phyloP scores from a whole-genome alignment of 2,329 filamentous ascomycete genomes.

The Apiospora aurea region DNA sequence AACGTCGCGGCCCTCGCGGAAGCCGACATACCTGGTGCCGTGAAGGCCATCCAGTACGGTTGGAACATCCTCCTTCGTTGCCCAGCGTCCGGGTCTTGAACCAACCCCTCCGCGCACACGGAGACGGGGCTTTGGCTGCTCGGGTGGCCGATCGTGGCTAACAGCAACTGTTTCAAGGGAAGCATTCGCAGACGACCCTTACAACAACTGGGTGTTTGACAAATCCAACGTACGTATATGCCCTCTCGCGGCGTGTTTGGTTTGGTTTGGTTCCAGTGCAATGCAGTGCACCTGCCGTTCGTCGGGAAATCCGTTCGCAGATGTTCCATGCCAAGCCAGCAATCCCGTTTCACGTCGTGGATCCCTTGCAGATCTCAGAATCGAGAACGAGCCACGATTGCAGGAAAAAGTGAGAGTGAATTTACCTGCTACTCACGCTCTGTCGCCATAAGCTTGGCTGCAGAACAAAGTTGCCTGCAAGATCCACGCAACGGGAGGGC shows the following conservation, averaged over 20 bases:
- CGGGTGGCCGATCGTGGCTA: neutral
- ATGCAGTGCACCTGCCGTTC: neutral
- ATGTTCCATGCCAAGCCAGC: constrained; percentile 14
- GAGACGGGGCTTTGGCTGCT: neutral
- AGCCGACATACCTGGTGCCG: constrained; percentile 41
- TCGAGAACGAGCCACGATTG: neutral
- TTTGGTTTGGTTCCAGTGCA: constrained; percentile 16
- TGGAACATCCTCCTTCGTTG: neutral
- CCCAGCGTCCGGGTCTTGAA: neutral
- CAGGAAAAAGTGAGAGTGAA: neutral
- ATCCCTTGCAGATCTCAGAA: constrained; percentile 12
- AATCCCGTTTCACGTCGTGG: constrained; percentile 13
- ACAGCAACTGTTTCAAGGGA: constrained; percentile 34
- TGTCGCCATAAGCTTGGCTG: neutral
- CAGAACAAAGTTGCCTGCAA: neutral
- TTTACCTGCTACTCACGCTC: neutral
- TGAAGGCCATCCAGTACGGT: constrained; percentile 40
- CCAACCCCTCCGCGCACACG: neutral
- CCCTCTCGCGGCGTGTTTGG: neutral
- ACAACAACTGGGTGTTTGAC: constrained; percentile 45
- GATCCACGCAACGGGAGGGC: neutral
- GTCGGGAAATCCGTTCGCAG: constrained; percentile 6
- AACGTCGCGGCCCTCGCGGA: constrained; percentile 39
- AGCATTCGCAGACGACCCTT: constrained; percentile 43
- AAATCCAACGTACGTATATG: constrained; percentile 37